Percentiles rank a stretch among this genome's conserved stretches.
phyloP scores from a whole-genome alignment of 805 yeast species.

The Wickerhamiella sergipiensis region DNA sequence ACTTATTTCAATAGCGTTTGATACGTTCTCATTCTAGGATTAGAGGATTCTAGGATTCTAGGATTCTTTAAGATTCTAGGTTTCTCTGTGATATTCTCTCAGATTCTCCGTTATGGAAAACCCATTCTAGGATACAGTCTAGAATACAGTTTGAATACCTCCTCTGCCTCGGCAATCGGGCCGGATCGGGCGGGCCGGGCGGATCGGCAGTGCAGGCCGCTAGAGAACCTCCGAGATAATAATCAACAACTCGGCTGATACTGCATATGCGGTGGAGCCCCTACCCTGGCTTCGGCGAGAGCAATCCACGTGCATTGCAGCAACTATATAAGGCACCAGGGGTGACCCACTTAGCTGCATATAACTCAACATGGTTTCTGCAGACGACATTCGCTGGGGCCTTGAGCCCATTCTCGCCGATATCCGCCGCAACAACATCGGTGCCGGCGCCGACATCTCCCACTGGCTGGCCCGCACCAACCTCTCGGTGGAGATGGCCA shows the following conservation, averaged over 20 bases:
- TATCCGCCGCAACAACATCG: not conserved
- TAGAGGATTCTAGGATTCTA: too few relatives aligned
- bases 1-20: not conserved
- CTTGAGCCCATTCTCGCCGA: not conserved
- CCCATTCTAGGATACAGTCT: too few relatives aligned
- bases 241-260: not conserved
- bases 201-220: too few relatives aligned
- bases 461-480: not conserved
- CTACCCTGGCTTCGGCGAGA: not conserved
- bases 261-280: not conserved
- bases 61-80: too few relatives aligned
- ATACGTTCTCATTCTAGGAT: too few relatives aligned
- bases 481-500: not conserved
- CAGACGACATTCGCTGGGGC: not conserved
- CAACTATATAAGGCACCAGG: not conserved
- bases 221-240: not conserved
- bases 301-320: not conserved
- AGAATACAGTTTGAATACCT: too few relatives aligned
- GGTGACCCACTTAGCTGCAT: not conserved
- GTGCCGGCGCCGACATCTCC: not conserved
- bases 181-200: too few relatives aligned
- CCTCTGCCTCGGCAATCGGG: too few relatives aligned
- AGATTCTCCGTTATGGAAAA: too few relatives aligned
- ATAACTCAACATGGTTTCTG: not conserved
- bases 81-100: too few relatives aligned